Base-by-base conservation (phyloP, 192 early-diverging fungal genomes). In the Backusella psychrophila region DNA sequence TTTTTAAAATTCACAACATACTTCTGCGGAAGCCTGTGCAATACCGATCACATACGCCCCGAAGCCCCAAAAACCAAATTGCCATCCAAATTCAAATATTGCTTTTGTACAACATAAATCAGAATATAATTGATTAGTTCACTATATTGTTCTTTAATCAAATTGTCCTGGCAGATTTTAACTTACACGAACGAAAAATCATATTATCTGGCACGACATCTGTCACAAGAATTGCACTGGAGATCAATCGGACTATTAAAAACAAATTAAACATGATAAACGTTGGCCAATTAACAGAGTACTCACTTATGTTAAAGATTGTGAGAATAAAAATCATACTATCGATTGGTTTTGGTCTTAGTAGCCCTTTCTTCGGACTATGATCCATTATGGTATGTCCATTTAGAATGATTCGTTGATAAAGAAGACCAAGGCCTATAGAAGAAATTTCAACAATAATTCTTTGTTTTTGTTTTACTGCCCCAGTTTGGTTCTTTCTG, bases 51-150 rank as follows among this genome's bases (percentile, higher is more conserved):
- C 36, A 34, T 79, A 79, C 0, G 74, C 56, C 4, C 69, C 68
- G 65, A 46, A 79, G 3, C 63, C 78, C 29, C 65, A 73, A 79
- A 63, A 75, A 6, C 78, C 78, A 56, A 52, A 75, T 69, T 79
- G 73, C 78, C 78, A 79, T 52, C 73, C 65, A 26, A 79, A 68
- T 71, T 79, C 78, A 36, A 79, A 79, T 19, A 79, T 41, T 15
- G 71, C 75, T 76, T 39, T 53, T 29, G 11, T 14, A 14, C 14
- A 44, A 44, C 14, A 44, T 33, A 33, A 33, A 33, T 2, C 31
- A 33, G 31, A 33, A 33, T 33, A 33, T 33, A 33, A 33, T 33
- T 33, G 31, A 33, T 33, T 2, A 33, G 31, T 33, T 33, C 0
- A 2, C 31, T 33, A 33, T 33, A 33, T 33, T 33, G 14, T 0